phyloP scores from a whole-genome alignment of 768 basidiomycete genomes.

The Plicaturopsis crispa region DNA sequence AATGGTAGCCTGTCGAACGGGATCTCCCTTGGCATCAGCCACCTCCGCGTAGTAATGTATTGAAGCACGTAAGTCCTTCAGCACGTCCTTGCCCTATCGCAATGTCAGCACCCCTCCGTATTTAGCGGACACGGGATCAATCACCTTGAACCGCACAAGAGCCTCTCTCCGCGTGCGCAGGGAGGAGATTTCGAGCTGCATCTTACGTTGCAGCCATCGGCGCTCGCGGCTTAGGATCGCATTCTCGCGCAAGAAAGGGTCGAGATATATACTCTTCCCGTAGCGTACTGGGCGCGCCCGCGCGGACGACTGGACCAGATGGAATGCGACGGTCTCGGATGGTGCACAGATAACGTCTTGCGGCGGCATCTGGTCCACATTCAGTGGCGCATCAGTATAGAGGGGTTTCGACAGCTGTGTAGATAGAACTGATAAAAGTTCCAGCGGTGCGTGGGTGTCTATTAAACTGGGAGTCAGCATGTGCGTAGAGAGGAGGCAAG shows the following conservation, averaged over 20 bases:
- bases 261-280: slow-evolving; percentile 62
- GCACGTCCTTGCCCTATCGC: slow-evolving; percentile 56
- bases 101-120: no score
- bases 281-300: slow-evolving; percentile 34
- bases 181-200: slow-evolving; percentile 39
- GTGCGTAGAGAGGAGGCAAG: no score
- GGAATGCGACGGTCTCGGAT: slow-evolving; percentile 59
- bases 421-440: slow-evolving; percentile 11
- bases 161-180: slow-evolving; percentile 37
- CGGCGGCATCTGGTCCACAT: slow-evolving; percentile 18
- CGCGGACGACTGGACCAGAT: slow-evolving; percentile 26
- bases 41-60: slow-evolving; percentile 70
- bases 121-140: no score
- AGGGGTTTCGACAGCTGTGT: slow-evolving; percentile 23
- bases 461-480: no score
- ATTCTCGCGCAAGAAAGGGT: slow-evolving; percentile 55
- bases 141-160: slow-evolving; percentile 39
- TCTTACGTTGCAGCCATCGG: slow-evolving; percentile 25
- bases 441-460: no score
- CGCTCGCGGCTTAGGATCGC: slow-evolving; percentile 28
- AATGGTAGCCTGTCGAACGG: slow-evolving; percentile 36
- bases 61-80: slow-evolving; percentile 52
- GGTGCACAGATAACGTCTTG: slow-evolving; percentile 57
- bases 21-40: slow-evolving; percentile 39
- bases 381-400: no score